Evolutionary conservation across 345 rosid genomes (phyloP).

Genomic region (Salix arbutifolia): DNA sequence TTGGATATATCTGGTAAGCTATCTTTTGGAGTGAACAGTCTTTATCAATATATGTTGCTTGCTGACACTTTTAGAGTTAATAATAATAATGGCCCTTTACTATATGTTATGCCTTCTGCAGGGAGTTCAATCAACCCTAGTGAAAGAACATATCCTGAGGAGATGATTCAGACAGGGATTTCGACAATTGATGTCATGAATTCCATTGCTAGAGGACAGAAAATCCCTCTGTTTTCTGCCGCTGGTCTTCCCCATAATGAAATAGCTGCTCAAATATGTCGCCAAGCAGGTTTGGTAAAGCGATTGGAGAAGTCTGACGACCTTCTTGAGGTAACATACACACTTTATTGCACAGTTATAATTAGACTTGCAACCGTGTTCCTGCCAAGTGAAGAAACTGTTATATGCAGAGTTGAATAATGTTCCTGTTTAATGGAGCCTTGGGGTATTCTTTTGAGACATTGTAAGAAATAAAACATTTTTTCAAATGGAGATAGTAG

Average conservation of each 20-base stretch:
- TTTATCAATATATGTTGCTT: conserved; percentile 5
- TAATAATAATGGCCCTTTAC: not conserved
- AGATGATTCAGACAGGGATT: conserved; percentile 98
- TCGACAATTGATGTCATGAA: conserved; percentile 98
- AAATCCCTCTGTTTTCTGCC: conserved; percentile 96
- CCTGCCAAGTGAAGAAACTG: not conserved
- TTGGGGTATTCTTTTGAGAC: not conserved
- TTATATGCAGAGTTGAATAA: not conserved
- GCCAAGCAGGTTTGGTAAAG: conserved; percentile 97
- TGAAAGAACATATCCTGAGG: conserved; percentile 97
- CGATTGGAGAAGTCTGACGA: conserved; percentile 77
- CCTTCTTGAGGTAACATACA: conserved; percentile 59
- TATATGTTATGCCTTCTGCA: conserved; percentile 18
- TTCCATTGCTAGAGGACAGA: conserved; percentile 97
- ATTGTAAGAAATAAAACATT: not conserved
- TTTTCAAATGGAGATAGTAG: not conserved
- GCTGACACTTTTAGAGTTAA: not conserved
- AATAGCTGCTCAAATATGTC: conserved; percentile 98
- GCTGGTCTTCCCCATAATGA: conserved; percentile 99
- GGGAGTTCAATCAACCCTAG: conserved; percentile 98
- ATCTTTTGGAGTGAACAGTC: not conserved
- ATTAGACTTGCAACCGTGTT: not conserved
- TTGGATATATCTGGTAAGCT: conserved; percentile 82
- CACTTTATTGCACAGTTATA: not conserved
- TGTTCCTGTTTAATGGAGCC: not conserved